Percentiles rank a stretch among this genome's conserved stretches.
phyloP scores from a whole-genome alignment of 371 early-diverging fungal species.

The Circinella umbellata region DNA sequence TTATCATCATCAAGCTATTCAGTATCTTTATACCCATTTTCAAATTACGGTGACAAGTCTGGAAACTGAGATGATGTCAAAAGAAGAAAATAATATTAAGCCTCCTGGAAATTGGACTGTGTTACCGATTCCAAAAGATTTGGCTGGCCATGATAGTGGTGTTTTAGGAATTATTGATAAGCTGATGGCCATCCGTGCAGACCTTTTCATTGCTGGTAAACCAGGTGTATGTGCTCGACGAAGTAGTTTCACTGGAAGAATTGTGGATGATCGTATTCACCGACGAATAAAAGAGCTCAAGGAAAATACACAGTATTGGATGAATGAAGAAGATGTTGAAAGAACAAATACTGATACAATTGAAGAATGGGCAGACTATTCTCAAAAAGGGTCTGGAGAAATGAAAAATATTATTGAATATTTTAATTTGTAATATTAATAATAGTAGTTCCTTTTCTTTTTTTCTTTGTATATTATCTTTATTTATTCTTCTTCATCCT shows the following conservation, averaged over 20 bases:
- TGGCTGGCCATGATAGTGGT: constrained; percentile 24
- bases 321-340: neutral
- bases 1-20: constrained; percentile 36
- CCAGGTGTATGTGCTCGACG: constrained; percentile 34
- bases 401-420: constrained; percentile 30
- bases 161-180: constrained; percentile 42
- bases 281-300: constrained; percentile 11
- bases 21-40: constrained; percentile 29
- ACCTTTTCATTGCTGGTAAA: constrained; percentile 35
- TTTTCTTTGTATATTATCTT: neutral
- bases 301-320: neutral
- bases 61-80: constrained; percentile 5
- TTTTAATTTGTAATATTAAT: constrained; percentile 13
- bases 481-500: neutral
- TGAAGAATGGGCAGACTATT: constrained; percentile 11
- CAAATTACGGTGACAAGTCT: constrained; percentile 30
- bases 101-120: constrained; percentile 38
- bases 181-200: constrained; percentile 36
- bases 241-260: constrained; percentile 39
- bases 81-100: neutral
- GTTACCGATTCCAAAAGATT: constrained; percentile 18
- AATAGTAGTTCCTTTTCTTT: too few species aligned
- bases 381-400: constrained; percentile 3
- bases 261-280: constrained; percentile 31
- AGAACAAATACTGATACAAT: neutral